A percentile compares a stretch with the other conserved stretches of the same genome.
Conservation (phyloP, 2,329 filamentous ascomycete species). For the Myriosclerotinia curreyana region DNA sequence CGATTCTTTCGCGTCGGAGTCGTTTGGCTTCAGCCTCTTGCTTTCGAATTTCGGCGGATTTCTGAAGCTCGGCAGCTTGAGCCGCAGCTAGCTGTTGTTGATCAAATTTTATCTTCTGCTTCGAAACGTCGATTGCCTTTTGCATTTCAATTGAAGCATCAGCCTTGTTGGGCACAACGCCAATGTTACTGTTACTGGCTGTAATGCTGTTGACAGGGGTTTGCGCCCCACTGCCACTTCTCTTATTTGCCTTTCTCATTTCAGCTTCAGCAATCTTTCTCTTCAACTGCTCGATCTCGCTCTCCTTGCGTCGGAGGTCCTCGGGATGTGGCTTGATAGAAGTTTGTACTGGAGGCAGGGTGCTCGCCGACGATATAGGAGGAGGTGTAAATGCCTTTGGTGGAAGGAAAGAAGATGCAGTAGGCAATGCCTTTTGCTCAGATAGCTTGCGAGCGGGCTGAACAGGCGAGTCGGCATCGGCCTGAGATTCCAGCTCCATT, state of each 20-base stretch:
- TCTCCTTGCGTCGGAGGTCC: slow-evolving; percentile 52
- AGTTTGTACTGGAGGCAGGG: slow-evolving; percentile 30
- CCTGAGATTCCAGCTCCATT: slow-evolving; percentile 59
- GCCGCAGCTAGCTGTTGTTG: slow-evolving; percentile 35
- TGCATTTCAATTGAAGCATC: slow-evolving; percentile 35
- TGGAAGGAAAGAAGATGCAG: slow-evolving; percentile 45
- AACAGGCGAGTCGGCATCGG: slow-evolving; percentile 45
- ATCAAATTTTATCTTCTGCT: slow-evolving; percentile 27
- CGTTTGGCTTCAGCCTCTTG: slow-evolving; percentile 35
- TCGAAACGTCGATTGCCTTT: slow-evolving; percentile 29
- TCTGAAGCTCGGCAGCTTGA: slow-evolving; percentile 31
- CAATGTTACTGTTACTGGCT: slow-evolving; percentile 19
- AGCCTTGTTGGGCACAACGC: slow-evolving; percentile 28
- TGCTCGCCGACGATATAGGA: slow-evolving; percentile 28
- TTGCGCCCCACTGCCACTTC: slow-evolving; percentile 34
- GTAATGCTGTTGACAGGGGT: slow-evolving; percentile 30
- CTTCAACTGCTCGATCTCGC: slow-evolving; percentile 60
- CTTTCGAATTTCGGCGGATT: slow-evolving; percentile 31
- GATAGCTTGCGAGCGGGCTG: slow-evolving; percentile 28
- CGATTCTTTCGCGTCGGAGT: slow-evolving; percentile 38
- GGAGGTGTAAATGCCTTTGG: slow-evolving; percentile 39
- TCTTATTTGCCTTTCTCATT: slow-evolving; percentile 32
- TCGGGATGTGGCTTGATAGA: slow-evolving; percentile 34
- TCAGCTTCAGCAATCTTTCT: slow-evolving; percentile 40
- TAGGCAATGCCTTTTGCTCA: slow-evolving; percentile 29